These are phyloP conservation scores for Saccharomycopsis fermentans DNA, from an alignment of 805 yeast species.

Conservation along the genomic window DNA sequence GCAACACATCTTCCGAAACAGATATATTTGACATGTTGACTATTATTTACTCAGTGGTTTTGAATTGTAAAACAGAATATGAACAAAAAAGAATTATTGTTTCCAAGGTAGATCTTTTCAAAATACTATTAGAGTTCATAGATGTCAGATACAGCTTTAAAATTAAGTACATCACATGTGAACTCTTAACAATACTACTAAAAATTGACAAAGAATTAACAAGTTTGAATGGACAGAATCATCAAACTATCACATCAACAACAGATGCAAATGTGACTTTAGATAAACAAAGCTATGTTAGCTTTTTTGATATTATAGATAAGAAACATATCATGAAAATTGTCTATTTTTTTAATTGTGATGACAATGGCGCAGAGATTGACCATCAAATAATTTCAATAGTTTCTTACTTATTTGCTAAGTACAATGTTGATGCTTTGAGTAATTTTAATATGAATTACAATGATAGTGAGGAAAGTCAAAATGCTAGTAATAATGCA, in stretches of 20 bases:
- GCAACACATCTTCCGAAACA: not conserved
- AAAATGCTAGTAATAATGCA: not conserved
- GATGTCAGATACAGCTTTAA: conserved; percentile 12
- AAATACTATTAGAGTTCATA: conserved; percentile 8
- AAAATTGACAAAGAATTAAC: conserved; percentile 41
- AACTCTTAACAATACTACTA: conserved; percentile 43
- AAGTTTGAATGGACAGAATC: not conserved
- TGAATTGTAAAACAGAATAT: conserved; percentile 13
- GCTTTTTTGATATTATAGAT: conserved; percentile 11
- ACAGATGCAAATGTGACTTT: not conserved
- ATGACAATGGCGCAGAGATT: conserved; percentile 13
- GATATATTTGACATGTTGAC: conserved; percentile 15
- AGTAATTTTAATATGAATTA: not conserved
- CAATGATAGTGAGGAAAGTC: conserved; percentile 19
- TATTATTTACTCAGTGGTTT: conserved; percentile 11
- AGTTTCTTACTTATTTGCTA: conserved; percentile 8
- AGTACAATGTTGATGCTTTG: conserved; percentile 7
- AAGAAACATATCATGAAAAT: conserved; percentile 4
- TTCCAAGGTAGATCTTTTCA: conserved; percentile 5
- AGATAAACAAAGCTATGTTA: not conserved
- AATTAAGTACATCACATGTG: conserved; percentile 18
- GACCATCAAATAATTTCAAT: conserved; percentile 12
- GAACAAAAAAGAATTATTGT: conserved; percentile 11
- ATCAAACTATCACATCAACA: not conserved
- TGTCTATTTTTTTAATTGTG: conserved; percentile 1